Evolutionary conservation across 2,329 filamentous ascomycete genomes (phyloP).

Genomic region (Sporothrix curviconia): DNA sequence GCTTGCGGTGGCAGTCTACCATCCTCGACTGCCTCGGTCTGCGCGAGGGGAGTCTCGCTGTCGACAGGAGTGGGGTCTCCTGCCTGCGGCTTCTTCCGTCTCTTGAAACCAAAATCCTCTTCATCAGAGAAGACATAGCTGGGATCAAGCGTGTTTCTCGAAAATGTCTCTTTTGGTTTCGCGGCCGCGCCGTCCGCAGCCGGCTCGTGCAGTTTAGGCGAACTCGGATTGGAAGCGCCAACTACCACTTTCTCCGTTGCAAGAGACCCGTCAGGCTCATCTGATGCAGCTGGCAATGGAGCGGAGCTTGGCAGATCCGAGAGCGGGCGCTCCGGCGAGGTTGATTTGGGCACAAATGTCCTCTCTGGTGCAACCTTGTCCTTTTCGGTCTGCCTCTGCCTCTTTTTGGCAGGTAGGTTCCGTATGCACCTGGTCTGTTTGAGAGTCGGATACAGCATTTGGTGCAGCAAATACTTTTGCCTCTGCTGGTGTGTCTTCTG

Average conservation of each 20-base stretch:
- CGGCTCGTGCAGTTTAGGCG: too few species aligned
- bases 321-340: background rate
- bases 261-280: too few species aligned
- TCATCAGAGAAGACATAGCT: slow-evolving; percentile 32
- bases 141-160: slow-evolving; percentile 22
- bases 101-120: slow-evolving; percentile 22
- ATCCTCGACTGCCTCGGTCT: too few species aligned
- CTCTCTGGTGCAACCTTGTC: background rate
- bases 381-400: background rate
- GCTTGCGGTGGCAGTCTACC: too few species aligned
- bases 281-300: background rate
- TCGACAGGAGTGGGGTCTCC: background rate
- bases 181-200: background rate
- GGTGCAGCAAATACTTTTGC: too few species aligned
- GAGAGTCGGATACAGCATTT: too few species aligned
- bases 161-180: slow-evolving; percentile 6
- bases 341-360: background rate
- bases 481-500: background rate
- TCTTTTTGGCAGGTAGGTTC: too few species aligned
- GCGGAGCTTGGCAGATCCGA: background rate
- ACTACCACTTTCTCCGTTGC: too few species aligned
- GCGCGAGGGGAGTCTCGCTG: too few species aligned
- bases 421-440: too few species aligned
- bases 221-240: too few species aligned
- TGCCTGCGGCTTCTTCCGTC: background rate